A percentile compares a stretch with the other conserved stretches of the same genome.
These are phyloP conservation scores for Fusarium fracticaudum DNA, from an alignment of 2,329 filamentous ascomycete species.

Conservation along the genomic window DNA sequence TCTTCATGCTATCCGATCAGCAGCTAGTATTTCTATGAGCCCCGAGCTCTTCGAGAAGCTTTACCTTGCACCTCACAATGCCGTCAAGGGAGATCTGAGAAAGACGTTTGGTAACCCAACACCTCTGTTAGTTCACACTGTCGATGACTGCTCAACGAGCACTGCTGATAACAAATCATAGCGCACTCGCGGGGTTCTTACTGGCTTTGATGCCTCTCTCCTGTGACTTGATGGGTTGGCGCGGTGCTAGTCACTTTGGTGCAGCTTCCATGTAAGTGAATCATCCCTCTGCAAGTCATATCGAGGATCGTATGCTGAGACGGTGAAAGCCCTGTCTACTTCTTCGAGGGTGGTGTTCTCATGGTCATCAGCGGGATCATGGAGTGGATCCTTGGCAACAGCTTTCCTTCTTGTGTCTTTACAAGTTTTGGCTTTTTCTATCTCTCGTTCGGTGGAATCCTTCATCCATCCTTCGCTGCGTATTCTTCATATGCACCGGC, in stretches of 20 bases:
- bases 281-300: rapidly evolving
- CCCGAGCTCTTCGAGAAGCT: neutral
- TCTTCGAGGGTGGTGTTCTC: neutral
- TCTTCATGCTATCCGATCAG: slow-evolving; percentile 31
- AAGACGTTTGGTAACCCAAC: neutral
- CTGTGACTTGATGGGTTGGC: neutral
- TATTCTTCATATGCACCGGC: neutral
- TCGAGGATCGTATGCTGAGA: rapidly evolving
- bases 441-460: neutral
- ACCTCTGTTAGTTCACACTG: neutral
- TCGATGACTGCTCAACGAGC: rapidly evolving
- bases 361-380: neutral
- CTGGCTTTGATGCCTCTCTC: neutral
- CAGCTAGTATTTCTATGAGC: slow-evolving; percentile 44
- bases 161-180: rapidly evolving
- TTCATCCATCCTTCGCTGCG: neutral
- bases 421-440: neutral
- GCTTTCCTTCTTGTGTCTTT: neutral
- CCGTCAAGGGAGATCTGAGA: neutral
- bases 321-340: neutral
- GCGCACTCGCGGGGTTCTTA: neutral
- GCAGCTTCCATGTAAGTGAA: neutral
- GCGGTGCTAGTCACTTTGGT: neutral
- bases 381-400: neutral
- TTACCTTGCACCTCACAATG: neutral